A percentile compares a stretch with the other conserved stretches of the same genome.
Conservation (phyloP, 1,284 basidiomycete species). For the Fomitopsis pinicola region DNA sequence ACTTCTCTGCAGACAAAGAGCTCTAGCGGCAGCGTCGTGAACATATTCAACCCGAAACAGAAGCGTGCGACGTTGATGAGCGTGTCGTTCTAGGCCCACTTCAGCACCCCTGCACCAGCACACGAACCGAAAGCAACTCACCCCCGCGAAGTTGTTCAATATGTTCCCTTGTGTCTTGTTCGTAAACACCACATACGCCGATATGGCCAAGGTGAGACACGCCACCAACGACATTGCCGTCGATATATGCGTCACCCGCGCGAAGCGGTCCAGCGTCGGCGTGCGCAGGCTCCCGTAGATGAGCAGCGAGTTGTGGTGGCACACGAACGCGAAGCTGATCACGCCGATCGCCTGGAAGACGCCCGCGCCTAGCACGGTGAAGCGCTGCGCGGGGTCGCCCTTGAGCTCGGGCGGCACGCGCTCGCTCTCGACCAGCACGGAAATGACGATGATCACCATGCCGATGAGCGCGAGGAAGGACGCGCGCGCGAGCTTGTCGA, state of each 20-base stretch:
- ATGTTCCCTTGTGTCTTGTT: conserved; percentile 94
- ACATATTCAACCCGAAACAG: conserved; percentile 98
- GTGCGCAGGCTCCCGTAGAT: conserved; percentile 93
- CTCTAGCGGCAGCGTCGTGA: conserved; percentile 91
- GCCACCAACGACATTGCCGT: conserved; percentile 79
- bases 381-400: conserved; percentile 69
- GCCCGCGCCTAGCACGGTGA: conserved; percentile 71
- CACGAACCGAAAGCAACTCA: conserved; percentile 27
- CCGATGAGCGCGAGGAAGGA: conserved; percentile 86
- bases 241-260: conserved; percentile 89
- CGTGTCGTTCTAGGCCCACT: conserved; percentile 67
- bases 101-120: conserved; percentile 84
- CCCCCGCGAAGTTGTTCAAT: conserved; percentile 85
- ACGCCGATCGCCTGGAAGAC: conserved; percentile 92
- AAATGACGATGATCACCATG: conserved; percentile 91
- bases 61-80: conserved; percentile 93
- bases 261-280: conserved; percentile 93
- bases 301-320: conserved; percentile 89
- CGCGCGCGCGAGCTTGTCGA: conserved; percentile 93
- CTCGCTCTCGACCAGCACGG: conserved; percentile 85
- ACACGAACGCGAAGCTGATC: conserved; percentile 93
- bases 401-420: conserved; percentile 77
- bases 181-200: conserved; percentile 91
- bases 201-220: conserved; percentile 83
- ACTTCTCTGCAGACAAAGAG: conserved; percentile 94